Percentiles rank a stretch among this genome's conserved stretches.
Evolutionary conservation across 164 flowering plant genomes (phyloP).

Genomic region (Annona squamosa): DNA sequence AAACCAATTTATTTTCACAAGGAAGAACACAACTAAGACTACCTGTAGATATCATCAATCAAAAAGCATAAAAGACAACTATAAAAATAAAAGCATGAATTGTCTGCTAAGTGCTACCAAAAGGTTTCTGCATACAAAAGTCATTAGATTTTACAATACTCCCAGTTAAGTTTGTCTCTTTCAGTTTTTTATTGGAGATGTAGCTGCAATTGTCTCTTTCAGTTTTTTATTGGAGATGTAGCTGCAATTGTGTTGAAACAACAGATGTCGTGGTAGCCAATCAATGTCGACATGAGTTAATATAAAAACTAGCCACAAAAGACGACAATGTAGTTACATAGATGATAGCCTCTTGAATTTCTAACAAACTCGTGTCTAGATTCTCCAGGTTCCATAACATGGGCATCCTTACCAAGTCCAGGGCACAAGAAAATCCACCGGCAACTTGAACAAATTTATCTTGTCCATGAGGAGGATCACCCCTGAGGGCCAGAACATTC

Average conservation of each 20-base stretch:
- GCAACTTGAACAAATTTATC: constrained; percentile 86
- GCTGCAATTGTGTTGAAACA: background rate
- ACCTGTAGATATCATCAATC: background rate
- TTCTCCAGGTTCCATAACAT: background rate
- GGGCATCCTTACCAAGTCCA: constrained; percentile 52
- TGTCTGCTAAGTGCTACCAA: background rate
- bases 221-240: too few species aligned
- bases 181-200: too few species aligned
- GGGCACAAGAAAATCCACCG: constrained; percentile 93
- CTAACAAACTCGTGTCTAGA: background rate
- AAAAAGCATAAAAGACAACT: background rate
- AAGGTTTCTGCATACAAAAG: background rate
- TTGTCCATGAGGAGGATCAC: constrained; percentile 98
- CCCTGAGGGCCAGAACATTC: constrained; percentile 92
- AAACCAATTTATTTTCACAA: constrained; percentile 1
- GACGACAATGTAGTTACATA: too few species aligned
- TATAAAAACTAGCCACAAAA: too few species aligned
- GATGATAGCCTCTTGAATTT: background rate
- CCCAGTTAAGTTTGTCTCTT: too few species aligned
- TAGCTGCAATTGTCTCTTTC: background rate
- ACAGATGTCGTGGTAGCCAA: background rate
- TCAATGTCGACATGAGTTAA: too few species aligned
- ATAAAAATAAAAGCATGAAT: background rate
- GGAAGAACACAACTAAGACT: background rate
- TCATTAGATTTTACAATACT: background rate